Conservation (phyloP, 345 rosid species). For the Salix caprea region DNA sequence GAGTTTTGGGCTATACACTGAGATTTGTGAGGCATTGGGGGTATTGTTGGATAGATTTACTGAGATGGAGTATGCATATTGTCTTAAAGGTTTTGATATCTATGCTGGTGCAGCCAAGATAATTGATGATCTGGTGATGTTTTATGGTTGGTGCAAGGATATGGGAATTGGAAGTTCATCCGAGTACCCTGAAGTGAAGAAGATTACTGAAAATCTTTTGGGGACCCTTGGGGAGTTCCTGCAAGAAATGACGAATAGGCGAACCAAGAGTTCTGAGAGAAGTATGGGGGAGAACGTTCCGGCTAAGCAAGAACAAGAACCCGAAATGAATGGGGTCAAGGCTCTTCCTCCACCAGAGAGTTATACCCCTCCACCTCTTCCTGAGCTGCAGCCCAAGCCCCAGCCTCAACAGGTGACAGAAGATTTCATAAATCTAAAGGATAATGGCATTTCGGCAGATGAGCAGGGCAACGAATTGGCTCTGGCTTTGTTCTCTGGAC, state of each 20-base stretch:
- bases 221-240: conserved; percentile 19
- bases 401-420: conserved; percentile 7
- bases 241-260: conserved; percentile 13
- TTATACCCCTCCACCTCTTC: conserved; percentile 6
- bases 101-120: conserved; percentile 24
- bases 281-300: conserved; percentile 5
- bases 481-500: conserved; percentile 20
- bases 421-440: conserved; percentile 25
- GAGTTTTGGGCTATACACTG: conserved; percentile 18
- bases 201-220: conserved; percentile 13
- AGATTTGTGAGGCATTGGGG: conserved; percentile 16
- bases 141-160: conserved; percentile 29
- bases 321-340: conserved; percentile 9
- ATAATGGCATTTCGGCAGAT: conserved; percentile 19
- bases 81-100: conserved; percentile 21
- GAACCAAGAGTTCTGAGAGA: conserved; percentile 11
- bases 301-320: not conserved
- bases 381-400: conserved; percentile 13
- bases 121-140: conserved; percentile 18
- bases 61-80: conserved; percentile 24
- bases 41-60: conserved; percentile 21
- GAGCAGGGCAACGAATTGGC: conserved; percentile 22
- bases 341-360: conserved; percentile 23
- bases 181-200: conserved; percentile 24
- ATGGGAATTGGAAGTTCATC: conserved; percentile 25